phyloP scores from a whole-genome alignment of 768 basidiomycete species.

The Pisolithus sp. region DNA sequence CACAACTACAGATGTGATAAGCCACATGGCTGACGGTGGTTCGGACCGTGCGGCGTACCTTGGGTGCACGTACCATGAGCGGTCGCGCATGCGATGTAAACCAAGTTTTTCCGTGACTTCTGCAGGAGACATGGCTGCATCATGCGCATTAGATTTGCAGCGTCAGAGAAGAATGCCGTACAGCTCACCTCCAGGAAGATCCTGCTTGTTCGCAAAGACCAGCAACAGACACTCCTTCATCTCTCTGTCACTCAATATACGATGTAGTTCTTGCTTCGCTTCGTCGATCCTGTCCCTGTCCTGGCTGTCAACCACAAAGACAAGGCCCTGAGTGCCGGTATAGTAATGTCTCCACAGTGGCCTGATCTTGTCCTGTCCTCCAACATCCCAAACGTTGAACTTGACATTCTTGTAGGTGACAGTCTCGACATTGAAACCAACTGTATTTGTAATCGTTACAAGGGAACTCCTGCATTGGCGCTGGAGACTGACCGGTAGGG shows the following conservation, averaged over 20 bases:
- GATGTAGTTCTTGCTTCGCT: conserved; percentile 90
- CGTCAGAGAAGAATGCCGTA: not conserved
- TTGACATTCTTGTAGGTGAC: conserved; percentile 99
- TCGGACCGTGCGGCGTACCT: conserved; percentile 48
- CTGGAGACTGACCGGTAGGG: conserved; percentile 64
- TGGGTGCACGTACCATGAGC: conserved; percentile 99
- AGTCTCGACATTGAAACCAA: conserved; percentile 99
- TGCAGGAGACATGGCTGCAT: conserved; percentile 90
- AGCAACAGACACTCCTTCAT: conserved; percentile 97
- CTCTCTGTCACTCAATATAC: conserved; percentile 93
- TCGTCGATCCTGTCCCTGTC: conserved; percentile 95
- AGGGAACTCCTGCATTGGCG: not conserved
- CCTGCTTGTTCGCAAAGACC: conserved; percentile 99
- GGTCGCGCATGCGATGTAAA: conserved; percentile 90
- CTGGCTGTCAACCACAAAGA: conserved; percentile 96
- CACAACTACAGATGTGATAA: conserved; percentile 53
- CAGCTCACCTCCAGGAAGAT: conserved; percentile 85
- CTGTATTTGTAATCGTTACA: conserved; percentile 32
- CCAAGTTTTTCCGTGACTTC: conserved; percentile 98
- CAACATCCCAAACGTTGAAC: conserved; percentile 95
- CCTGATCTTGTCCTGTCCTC: conserved; percentile 99
- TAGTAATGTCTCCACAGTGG: conserved; percentile 99
- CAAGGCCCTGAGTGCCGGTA: conserved; percentile 96
- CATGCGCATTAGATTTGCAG: not conserved
- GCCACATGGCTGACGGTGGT: conserved; percentile 1